phyloP scores from a whole-genome alignment of 352 stramenopile species.

The Pythium volutum region DNA sequence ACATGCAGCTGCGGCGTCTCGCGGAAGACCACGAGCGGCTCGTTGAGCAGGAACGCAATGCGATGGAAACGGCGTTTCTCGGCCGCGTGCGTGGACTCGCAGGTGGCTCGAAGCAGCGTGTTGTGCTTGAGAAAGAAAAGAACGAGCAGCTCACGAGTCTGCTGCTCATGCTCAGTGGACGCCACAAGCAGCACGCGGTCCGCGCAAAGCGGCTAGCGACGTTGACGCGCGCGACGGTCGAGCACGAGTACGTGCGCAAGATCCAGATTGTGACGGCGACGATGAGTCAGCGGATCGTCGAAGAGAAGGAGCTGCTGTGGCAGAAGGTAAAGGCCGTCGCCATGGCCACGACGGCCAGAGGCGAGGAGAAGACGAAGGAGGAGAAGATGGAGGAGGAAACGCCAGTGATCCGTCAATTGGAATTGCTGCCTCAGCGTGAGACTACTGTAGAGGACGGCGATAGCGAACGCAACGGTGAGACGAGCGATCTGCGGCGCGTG shows the following conservation, averaged over 20 bases:
- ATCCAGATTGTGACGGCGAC: constrained; percentile 40
- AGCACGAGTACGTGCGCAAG: constrained; percentile 53
- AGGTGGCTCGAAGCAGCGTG: not conserved
- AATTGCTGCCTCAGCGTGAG: no score
- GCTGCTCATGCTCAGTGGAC: constrained; percentile 38
- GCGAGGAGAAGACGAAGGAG: not conserved
- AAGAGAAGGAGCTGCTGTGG: constrained; percentile 46
- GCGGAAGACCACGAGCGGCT: constrained; percentile 27
- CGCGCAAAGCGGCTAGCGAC: constrained; percentile 21
- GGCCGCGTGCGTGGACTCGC: constrained; percentile 28
- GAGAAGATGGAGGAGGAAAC: not conserved
- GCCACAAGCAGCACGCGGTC: constrained; percentile 29
- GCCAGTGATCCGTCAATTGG: no score
- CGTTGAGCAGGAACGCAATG: constrained; percentile 32
- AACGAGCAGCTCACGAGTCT: constrained; percentile 39
- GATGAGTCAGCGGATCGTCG: constrained; percentile 46
- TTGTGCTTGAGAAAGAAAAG: constrained; percentile 26
- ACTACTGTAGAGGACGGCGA: not conserved
- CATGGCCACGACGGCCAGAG: not conserved
- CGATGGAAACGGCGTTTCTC: constrained; percentile 27
- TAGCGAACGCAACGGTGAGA: not conserved
- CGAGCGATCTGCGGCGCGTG: not conserved
- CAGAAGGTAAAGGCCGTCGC: constrained; percentile 35
- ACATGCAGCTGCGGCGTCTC: constrained; percentile 27
- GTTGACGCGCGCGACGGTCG: constrained; percentile 25